Conservation (phyloP, 179 eudicot species). For the Pouteria campechiana region DNA sequence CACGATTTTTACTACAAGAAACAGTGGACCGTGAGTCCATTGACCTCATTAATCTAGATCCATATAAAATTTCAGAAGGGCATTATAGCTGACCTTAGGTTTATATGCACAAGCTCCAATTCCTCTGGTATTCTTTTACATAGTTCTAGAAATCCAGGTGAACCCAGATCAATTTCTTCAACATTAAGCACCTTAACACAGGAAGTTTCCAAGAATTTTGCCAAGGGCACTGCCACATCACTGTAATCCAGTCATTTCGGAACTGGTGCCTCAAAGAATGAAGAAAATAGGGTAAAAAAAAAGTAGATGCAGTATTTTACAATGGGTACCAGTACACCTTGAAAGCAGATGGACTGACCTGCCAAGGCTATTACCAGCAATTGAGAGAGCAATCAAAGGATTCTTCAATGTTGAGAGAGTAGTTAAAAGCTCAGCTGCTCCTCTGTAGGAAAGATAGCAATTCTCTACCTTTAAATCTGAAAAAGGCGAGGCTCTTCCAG, state of each 20-base stretch:
- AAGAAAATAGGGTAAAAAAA: not conserved
- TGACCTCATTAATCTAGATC: not conserved
- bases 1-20: slow-evolving; percentile 62
- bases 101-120: slow-evolving; percentile 39
- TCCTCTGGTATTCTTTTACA: slow-evolving; percentile 23
- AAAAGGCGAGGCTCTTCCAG: slow-evolving; percentile 22
- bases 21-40: too few species aligned
- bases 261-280: not conserved
- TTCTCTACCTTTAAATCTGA: slow-evolving; percentile 49
- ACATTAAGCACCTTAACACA: slow-evolving; percentile 50
- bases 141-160: slow-evolving; percentile 61
- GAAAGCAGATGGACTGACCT: slow-evolving; percentile 31
- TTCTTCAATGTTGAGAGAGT: slow-evolving; percentile 38
- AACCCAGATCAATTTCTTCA: slow-evolving; percentile 62
- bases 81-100: slow-evolving; percentile 51
- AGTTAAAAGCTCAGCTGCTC: slow-evolving; percentile 50
- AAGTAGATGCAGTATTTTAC: not conserved
- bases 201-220: slow-evolving; percentile 49
- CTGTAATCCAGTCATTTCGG: slow-evolving; percentile 20
- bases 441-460: slow-evolving; percentile 55
- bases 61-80: not conserved
- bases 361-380: slow-evolving; percentile 78
- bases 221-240: slow-evolving; percentile 54
- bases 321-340: not conserved
- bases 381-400: slow-evolving; percentile 52